Evolutionary conservation across 345 rosid species (phyloP).

Genomic region (Populus euphratica): DNA sequence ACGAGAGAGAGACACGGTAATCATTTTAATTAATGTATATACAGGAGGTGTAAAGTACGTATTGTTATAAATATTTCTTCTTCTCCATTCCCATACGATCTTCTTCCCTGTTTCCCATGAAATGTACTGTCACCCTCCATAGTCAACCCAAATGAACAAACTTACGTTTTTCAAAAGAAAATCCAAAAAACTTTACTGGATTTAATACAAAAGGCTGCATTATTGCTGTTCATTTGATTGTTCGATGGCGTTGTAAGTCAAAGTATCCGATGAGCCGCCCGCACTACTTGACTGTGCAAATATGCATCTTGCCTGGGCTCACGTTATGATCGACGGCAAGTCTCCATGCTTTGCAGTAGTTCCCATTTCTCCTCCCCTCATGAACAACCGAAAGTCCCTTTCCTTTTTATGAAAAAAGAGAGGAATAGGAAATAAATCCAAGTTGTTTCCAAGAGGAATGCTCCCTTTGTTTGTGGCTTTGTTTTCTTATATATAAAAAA

Average conservation of each 20-base stretch:
- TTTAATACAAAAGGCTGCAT: conserved; percentile 7
- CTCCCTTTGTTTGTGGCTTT: too few relatives aligned
- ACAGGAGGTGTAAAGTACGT: not conserved
- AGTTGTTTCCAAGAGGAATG: too few relatives aligned
- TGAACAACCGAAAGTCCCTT: too few relatives aligned
- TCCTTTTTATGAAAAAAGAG: too few relatives aligned
- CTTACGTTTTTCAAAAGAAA: not conserved
- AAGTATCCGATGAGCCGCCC: conserved; percentile 59
- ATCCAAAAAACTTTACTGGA: not conserved
- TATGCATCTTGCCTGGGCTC: not conserved
- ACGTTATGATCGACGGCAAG: not conserved
- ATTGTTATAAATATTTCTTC: conserved; percentile 6
- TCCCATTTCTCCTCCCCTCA: too few relatives aligned
- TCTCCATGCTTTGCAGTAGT: too few relatives aligned
- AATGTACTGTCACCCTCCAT: not conserved
- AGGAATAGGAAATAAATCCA: too few relatives aligned
- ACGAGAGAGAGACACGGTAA: too few relatives aligned
- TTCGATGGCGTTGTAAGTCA: conserved; percentile 16
- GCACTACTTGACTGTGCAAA: conserved; percentile 51
- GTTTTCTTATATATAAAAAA: too few relatives aligned
- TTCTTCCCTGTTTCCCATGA: not conserved
- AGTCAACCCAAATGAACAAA: conserved; percentile 1
- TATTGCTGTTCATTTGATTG: conserved; percentile 28
- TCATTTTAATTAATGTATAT: not conserved
- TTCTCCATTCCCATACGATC: not conserved